Evolutionary conservation across 2,329 filamentous ascomycete species (phyloP).

Genomic region (Claviceps sp.): DNA sequence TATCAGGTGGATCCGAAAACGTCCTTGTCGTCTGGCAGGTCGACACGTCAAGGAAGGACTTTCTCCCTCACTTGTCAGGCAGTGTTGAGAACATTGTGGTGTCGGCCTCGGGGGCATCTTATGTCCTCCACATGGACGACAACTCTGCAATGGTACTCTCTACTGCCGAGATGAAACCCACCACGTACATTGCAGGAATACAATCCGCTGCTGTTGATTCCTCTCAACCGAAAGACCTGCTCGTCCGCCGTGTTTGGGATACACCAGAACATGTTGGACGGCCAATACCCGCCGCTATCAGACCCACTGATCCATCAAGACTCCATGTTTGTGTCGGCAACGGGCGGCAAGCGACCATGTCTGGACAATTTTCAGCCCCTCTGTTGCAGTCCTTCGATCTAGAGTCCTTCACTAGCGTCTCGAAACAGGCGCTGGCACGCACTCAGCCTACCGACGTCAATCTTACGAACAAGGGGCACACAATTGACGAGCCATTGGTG

Average conservation of each 20-base stretch:
- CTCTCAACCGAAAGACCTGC: constrained; percentile 35
- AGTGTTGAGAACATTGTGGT: constrained; percentile 75
- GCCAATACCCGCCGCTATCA: constrained; percentile 47
- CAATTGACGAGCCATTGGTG: constrained; percentile 66
- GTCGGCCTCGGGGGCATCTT: constrained; percentile 66
- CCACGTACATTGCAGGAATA: constrained; percentile 70
- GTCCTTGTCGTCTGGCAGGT: constrained; percentile 88
- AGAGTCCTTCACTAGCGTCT: constrained; percentile 61
- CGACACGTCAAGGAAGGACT: constrained; percentile 70
- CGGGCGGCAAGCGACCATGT: constrained; percentile 41
- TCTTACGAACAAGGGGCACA: constrained; percentile 54
- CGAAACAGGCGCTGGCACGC: constrained; percentile 77
- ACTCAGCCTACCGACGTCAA: constrained; percentile 79
- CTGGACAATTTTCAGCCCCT: constrained; percentile 38
- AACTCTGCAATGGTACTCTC: constrained; percentile 87
- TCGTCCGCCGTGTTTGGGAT: constrained; percentile 39
- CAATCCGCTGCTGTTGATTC: constrained; percentile 48
- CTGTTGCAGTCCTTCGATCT: constrained; percentile 77
- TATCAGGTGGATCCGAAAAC: constrained; percentile 85
- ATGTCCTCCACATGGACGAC: constrained; percentile 75
- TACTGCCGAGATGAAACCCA: constrained; percentile 77
- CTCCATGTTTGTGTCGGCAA: constrained; percentile 56
- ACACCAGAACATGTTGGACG: constrained; percentile 28
- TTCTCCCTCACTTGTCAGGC: constrained; percentile 79
- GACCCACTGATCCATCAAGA: constrained; percentile 47